Percentiles rank a stretch among this genome's conserved stretches.
These are phyloP conservation scores for Hordeum marinum DNA, from an alignment of 176 grass and related monocot genomes.

Conservation along the genomic window DNA sequence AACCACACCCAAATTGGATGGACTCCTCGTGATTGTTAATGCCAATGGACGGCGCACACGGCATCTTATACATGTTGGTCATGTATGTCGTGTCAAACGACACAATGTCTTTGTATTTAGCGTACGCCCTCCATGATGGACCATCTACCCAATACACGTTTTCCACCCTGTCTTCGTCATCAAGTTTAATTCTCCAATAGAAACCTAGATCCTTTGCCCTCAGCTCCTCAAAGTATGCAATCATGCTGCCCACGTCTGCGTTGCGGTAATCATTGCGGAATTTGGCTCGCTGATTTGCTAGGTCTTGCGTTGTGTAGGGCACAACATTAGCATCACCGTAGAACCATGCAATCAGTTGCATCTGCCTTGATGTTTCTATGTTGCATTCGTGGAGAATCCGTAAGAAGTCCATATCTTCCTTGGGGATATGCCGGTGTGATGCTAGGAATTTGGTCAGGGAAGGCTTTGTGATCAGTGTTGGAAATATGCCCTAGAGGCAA, in stretches of 20 bases:
- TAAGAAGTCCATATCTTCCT: too few relatives aligned
- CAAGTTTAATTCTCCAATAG: not conserved
- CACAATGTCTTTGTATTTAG: not conserved
- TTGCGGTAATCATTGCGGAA: not conserved
- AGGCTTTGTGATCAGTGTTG: too few relatives aligned
- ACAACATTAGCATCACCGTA: not conserved
- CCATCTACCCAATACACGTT: not conserved
- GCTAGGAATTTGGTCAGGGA: too few relatives aligned
- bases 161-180: not conserved
- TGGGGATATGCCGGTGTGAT: too few relatives aligned
- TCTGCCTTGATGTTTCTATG: not conserved
- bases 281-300: not conserved
- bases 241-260: not conserved
- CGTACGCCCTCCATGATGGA: not conserved
- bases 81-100: not conserved
- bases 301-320: not conserved
- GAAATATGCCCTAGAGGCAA: too few relatives aligned
- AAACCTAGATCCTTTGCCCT: too few relatives aligned
- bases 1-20: not conserved
- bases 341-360: not conserved
- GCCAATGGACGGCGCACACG: too few relatives aligned
- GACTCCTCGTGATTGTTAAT: not conserved
- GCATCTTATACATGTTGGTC: not conserved
- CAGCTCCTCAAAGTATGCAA: not conserved
- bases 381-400: not conserved